Conservation (phyloP, 257 asterid species). For the Capsicum pubescens region DNA sequence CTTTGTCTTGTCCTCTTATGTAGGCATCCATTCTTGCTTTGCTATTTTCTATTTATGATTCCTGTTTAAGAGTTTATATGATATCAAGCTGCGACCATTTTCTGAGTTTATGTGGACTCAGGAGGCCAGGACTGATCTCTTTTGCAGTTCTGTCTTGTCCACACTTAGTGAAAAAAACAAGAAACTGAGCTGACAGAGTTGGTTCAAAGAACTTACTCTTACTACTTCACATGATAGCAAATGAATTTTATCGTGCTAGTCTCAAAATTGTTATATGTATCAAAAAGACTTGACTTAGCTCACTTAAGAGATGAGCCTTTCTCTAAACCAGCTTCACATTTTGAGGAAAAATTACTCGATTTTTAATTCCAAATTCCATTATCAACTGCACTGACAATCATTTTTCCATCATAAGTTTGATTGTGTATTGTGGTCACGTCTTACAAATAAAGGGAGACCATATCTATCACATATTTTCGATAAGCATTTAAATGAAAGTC, state of each 20-base stretch:
- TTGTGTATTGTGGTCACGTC: not conserved
- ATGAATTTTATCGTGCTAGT: not conserved
- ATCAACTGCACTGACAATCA: not conserved
- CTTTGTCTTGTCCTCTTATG: not conserved
- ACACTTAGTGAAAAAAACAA: not conserved
- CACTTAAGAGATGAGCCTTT: not conserved
- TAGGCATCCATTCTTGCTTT: not conserved
- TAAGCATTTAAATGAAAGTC: not conserved
- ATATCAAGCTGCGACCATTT: not conserved
- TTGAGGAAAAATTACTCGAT: not conserved
- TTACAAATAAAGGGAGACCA: not conserved
- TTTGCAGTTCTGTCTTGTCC: not conserved
- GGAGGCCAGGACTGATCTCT: not conserved
- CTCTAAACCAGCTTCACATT: slow-evolving; percentile 15
- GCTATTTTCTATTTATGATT: not conserved
- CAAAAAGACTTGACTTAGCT: not conserved
- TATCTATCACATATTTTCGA: not conserved
- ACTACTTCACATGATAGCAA: slow-evolving; percentile 3
- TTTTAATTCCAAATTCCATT: not conserved
- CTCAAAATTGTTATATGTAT: not conserved
- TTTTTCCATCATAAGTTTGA: not conserved
- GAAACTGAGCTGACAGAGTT: not conserved
- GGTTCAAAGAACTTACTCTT: not conserved
- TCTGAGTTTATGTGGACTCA: not conserved
- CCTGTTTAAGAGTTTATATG: not conserved